Percentiles rank a stretch among this genome's conserved stretches.
Evolutionary conservation across 805 yeast genomes (phyloP).

Genomic region (Ogataea ramenticola): DNA sequence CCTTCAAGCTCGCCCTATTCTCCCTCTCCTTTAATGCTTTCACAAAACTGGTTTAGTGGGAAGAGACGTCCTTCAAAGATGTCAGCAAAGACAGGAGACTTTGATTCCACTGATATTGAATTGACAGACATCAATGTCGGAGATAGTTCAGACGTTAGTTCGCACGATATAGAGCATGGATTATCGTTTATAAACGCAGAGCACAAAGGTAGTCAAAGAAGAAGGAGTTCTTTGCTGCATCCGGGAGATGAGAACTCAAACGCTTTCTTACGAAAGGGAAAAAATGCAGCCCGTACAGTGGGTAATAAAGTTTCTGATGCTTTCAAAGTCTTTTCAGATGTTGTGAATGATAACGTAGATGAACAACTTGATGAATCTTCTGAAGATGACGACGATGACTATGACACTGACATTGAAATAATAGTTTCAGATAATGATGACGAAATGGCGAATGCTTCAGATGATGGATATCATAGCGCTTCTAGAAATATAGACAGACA

Average conservation of each 20-base stretch:
- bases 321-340: constrained; percentile 15
- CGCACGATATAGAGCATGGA: neutral
- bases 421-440: constrained; percentile 1
- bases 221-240: no score
- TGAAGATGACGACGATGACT: neutral
- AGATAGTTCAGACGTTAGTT: no score
- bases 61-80: no score
- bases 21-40: no score
- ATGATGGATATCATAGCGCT: neutral
- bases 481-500: no score
- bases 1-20: no score
- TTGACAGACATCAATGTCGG: neutral
- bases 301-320: constrained; percentile 12
- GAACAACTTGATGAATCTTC: neutral
- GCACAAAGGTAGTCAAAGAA: neutral
- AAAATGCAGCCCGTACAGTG: constrained; percentile 1
- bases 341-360: constrained; percentile 14
- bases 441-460: neutral
- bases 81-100: no score
- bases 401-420: constrained; percentile 4
- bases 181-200: neutral
- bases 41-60: no score
- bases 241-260: neutral
- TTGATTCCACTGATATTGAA: neutral
- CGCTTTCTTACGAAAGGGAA: neutral